These are phyloP conservation scores for Diaporthe caulivora DNA, from an alignment of 2,329 filamentous ascomycete genomes.

Conservation along the genomic window DNA sequence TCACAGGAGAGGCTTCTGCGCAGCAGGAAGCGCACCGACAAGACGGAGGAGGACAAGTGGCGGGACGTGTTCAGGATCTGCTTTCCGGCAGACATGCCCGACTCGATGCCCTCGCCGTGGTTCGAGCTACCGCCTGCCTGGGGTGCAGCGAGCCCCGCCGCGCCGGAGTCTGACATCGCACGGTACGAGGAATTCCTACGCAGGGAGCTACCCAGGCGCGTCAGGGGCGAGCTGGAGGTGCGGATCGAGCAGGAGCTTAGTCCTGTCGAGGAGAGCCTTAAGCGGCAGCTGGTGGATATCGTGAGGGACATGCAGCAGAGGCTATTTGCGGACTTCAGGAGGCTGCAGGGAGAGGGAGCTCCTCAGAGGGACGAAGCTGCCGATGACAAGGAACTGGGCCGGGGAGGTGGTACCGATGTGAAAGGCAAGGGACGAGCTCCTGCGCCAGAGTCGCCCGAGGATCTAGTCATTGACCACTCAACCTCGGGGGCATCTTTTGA, in stretches of 20 bases:
- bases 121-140: constrained; percentile 31
- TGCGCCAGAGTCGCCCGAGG: background rate
- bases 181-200: constrained; percentile 39
- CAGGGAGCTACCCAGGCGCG: constrained; percentile 37
- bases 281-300: constrained; percentile 39
- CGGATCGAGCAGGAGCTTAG: constrained; percentile 37
- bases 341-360: background rate
- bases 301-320: constrained; percentile 39
- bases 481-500: background rate
- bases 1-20: constrained; percentile 33
- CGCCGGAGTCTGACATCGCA: constrained; percentile 25
- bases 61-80: constrained; percentile 37
- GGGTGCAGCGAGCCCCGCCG: background rate
- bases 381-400: background rate
- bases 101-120: constrained; percentile 38
- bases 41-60: constrained; percentile 40
- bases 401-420: background rate
- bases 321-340: constrained; percentile 38
- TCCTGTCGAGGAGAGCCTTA: constrained; percentile 39
- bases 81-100: constrained; percentile 37
- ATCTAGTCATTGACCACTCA: background rate
- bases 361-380: background rate
- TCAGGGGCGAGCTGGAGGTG: constrained; percentile 37
- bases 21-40: constrained; percentile 34
- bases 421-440: constrained; percentile 9